phyloP scores from a whole-genome alignment of 192 early-diverging fungal species.

The Coemansia sp. region DNA sequence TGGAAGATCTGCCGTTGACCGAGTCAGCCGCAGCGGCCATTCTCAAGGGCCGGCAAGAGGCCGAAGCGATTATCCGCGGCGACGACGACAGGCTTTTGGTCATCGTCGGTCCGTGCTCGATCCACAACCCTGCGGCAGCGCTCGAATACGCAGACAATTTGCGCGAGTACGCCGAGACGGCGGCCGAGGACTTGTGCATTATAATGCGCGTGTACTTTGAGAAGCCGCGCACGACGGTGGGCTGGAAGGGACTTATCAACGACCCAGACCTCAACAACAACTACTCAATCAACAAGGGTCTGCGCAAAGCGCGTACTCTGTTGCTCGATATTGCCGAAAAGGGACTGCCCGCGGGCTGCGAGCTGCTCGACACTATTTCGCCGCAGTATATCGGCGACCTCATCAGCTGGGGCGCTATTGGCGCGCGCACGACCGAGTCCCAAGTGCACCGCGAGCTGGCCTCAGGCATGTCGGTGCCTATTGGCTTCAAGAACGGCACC shows the following conservation, averaged over 20 bases:
- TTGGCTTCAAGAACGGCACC: constrained; percentile 85
- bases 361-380: constrained; percentile 79
- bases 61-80: constrained; percentile 68
- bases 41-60: constrained; percentile 61
- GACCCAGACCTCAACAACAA: constrained; percentile 71
- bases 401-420: constrained; percentile 77
- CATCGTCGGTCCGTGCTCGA: constrained; percentile 84
- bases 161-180: constrained; percentile 58
- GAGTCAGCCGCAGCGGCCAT: constrained; percentile 74
- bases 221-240: constrained; percentile 80
- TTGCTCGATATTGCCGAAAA: constrained; percentile 68
- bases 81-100: constrained; percentile 77
- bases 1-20: constrained; percentile 84
- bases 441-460: constrained; percentile 81
- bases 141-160: constrained; percentile 72
- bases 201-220: constrained; percentile 88
- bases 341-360: constrained; percentile 73
- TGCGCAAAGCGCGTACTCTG: constrained; percentile 71
- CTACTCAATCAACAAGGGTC: constrained; percentile 81
- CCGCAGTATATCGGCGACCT: constrained; percentile 81
- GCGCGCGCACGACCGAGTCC: constrained; percentile 80
- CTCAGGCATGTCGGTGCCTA: constrained; percentile 75
- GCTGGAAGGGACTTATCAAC: constrained; percentile 95
- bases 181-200: constrained; percentile 64
- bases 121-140: constrained; percentile 76